Conservation (phyloP, 495 filamentous ascomycete species). For the Talaromyces ruber region DNA sequence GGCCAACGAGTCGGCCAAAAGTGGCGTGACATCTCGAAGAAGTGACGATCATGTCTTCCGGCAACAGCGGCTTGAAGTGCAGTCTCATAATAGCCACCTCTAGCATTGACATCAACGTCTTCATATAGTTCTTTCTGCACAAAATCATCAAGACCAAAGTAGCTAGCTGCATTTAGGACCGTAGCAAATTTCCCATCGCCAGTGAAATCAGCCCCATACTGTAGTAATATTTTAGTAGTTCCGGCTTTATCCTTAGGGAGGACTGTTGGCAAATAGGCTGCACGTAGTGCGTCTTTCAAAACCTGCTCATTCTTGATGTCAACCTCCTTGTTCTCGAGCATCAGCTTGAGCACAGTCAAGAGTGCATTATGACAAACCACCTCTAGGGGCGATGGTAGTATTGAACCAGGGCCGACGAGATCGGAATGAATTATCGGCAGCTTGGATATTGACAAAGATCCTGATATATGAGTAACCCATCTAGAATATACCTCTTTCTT, state of each 20-base stretch:
- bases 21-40: background rate
- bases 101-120: slow-evolving; percentile 6
- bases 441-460: background rate
- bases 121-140: slow-evolving; percentile 1
- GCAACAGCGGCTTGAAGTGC: slow-evolving; percentile 13
- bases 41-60: background rate
- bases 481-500: background rate
- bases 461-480: background rate
- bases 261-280: background rate
- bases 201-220: background rate
- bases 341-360: background rate
- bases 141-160: slow-evolving; percentile 6
- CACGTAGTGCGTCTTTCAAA: background rate
- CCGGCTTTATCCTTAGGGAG: background rate
- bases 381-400: background rate
- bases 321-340: background rate
- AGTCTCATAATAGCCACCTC: slow-evolving; percentile 6
- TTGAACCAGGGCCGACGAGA: background rate
- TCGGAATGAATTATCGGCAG: background rate
- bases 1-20: background rate
- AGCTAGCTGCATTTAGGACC: background rate
- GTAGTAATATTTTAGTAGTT: background rate
- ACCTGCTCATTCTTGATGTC: background rate
- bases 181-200: background rate
- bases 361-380: background rate